Base-by-base conservation (phyloP, 768 basidiomycete species). In the Podaxis rugospora region DNA sequence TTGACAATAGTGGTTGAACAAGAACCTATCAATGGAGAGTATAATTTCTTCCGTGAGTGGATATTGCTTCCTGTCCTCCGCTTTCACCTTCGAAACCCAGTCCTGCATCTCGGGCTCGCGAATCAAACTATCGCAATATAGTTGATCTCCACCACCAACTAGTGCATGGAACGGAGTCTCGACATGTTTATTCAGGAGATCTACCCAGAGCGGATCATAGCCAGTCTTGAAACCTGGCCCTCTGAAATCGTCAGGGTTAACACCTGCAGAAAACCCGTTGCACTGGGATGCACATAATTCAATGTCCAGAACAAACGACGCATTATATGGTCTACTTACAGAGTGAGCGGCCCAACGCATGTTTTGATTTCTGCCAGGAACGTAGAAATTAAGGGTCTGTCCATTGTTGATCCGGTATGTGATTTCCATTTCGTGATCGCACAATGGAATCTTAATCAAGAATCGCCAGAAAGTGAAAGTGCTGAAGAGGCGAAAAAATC, bases 401-500 rank as follows among this genome's bases (percentile, higher is more conserved):
- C 95, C 90, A 9, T 83, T 76, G 70, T 98, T 98, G 67, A 99
- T 79, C 56, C 81, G 82, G 72, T 99, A 99, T 58, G 75, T 79
- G 55, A 98, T 80, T 52, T 78, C 75, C 82, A 94, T 90, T 75
- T 96, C 92, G 39, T 77, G 75, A 7, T 77, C 73, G 1, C 80
- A 79, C 1, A 98, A 72, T 0, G 93, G 93, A 57, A 99, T 80
- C 64, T 88, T 85, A 51, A 98, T 84, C 68, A 87, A 79, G 76
- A 98, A 98, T 56, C 96, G 82, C 91, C 94, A 98, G 77, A 99
- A 99, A 0, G 93, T 93, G 69, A 85, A 94, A 0, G 89, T 88
- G 4, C 94, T 95, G 62, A 44, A 56, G 36, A 42, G 42, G 49
- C 39, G 1, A 32, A 32, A 9, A 39, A 46, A 57, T 51, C 2